Base-by-base conservation (phyloP, 1,284 basidiomycete species). In the Ceratobasidium sp. region DNA sequence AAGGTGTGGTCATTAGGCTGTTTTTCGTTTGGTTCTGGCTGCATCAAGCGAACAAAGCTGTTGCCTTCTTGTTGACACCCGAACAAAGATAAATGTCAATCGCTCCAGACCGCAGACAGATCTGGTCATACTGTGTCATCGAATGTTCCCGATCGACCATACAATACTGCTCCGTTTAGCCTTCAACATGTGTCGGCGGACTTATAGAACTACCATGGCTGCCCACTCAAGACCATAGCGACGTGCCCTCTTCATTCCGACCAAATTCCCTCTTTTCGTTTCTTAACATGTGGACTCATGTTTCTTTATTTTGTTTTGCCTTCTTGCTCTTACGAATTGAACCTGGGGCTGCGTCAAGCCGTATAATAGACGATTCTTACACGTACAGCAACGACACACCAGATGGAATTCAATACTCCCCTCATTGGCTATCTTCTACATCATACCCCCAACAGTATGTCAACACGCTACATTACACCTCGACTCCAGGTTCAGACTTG, bases 401-500 rank as follows among this genome's bases (percentile, higher is more conserved):
- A 62, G 60, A 62, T 20, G 60, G 60, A 10, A 62, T 62, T 18
- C 60, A 62, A 35, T 62, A 62, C 38, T 62, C 60, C 10, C 38
- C 33, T 41, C 6, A n/a, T 62, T 62, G 60, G 60, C 30, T 3
- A 10, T 62, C 20, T 41, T 62, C 60, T 62, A 10, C 60, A 5
- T 62, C 60, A 41, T n/a, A 62, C n/a, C 60, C 38, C 20, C 60
- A 62, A 38, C 60, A 62, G 20, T 62, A 62, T n/a, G 35, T 18
- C 7, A 62, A 30, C n/a, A 62, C 60, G 18, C 60, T 62, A 14
- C 60, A 62, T 20, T 62, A 38, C 27, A 62, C 35, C 38, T 62
- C 60, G n/a, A 62, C 35, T 41, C 35, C 60, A 62, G 60, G 35
- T n/a, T 62, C 60, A 41, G 60, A 62, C 6, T 62, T 62, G 35